Base-by-base conservation (phyloP, 352 stramenopile genomes). In the Plasmopara halstedii region DNA sequence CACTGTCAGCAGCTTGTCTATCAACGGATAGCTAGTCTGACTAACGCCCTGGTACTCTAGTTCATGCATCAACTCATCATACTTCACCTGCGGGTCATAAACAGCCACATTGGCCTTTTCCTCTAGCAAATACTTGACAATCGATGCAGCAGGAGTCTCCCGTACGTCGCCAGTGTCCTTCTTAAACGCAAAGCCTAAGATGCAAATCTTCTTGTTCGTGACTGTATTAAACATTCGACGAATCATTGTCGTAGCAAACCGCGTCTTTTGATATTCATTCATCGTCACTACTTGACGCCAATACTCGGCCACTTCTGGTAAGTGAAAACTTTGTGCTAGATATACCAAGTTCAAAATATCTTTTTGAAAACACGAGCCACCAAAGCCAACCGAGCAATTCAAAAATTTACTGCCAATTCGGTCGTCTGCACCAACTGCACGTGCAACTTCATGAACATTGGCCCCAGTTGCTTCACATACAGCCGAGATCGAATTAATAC, bases 331-430 rank as follows among this genome's bases (percentile, higher is more conserved):
- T 71, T 99, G 79, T 38, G 95, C 98, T 36, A 99, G 73, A 66
- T 99, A 99, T 27, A 99, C 96, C 14, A 99, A 70, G 74, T 99
- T 99, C 6, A 99, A 73, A 44, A 99, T 98, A 67, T 99, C 97
- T 69, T 83, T 68, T 25, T 63, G 50, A 32, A 68, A 57, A 36
- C 50, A 68, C 15, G 53, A 68, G 25, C 97, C 97, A 45, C 97
- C 97, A 67, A 99, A 99, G 38, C 97, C 97, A 36, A 99, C 94
- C 1, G 93, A 99, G 42, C 94, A 88, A 63, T 98, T 94, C 17
- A 99, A 82, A 73, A 99, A 99, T 44, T 96, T 93, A 58, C 69
- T 78, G 45, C 97, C 97, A 53, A 99, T 99, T 57, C 97, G 95
- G 42, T 94, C 86, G 64, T 99, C 97, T 17, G 95, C 97, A 27